These are phyloP conservation scores for Mortierella sp. DNA, from an alignment of 371 early-diverging fungal genomes.

Conservation along the genomic window DNA sequence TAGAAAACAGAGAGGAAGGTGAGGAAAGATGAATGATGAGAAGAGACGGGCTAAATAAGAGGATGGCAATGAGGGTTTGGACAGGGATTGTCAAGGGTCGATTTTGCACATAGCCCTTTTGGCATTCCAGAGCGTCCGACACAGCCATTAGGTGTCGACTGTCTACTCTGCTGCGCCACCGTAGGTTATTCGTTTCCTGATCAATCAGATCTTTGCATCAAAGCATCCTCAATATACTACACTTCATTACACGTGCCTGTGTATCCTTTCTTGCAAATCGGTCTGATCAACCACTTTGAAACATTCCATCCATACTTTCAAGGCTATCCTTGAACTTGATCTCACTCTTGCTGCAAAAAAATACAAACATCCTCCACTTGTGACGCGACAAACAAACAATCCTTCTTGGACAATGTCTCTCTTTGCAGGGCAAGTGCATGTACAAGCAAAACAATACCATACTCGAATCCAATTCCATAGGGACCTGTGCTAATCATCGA, in stretches of 20 bases:
- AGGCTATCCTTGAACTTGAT: too few species aligned
- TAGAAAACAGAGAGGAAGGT: not conserved
- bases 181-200: not conserved
- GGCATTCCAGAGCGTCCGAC: not conserved
- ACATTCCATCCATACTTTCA: too few species aligned
- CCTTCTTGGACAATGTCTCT: constrained; percentile 21
- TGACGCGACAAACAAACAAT: not conserved
- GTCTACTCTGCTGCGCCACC: constrained; percentile 3
- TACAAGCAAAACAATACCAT: not conserved
- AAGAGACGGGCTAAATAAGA: not conserved
- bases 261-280: too few species aligned
- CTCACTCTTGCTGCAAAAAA: too few species aligned
- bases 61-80: not conserved
- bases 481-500: not conserved
- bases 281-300: too few species aligned
- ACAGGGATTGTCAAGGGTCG: too few species aligned
- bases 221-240: not conserved
- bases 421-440: constrained; percentile 26
- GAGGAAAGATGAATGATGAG: not conserved
- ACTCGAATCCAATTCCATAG: not conserved
- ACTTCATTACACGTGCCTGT: too few species aligned
- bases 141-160: not conserved
- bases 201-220: not conserved
- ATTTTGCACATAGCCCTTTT: not conserved
- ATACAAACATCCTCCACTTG: too few species aligned